Evolutionary conservation across 805 yeast species (phyloP), one percentile per base, ranked within the genome.

Genomic region (Debaryomyces prosopidis): DNA sequence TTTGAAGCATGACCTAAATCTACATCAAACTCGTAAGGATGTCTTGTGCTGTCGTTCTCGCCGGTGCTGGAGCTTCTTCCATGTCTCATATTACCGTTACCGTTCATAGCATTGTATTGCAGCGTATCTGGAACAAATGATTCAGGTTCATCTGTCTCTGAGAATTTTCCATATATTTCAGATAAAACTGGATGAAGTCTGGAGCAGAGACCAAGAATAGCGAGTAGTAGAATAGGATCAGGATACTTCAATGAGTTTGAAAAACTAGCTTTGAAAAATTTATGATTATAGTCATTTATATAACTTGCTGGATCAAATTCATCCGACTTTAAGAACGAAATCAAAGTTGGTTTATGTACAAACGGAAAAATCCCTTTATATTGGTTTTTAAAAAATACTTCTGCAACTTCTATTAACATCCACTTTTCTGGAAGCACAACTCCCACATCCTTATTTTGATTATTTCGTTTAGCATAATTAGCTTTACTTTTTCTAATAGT

Each of bases 141-240:
- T 9, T 60, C 59, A 0, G 73, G 69, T 15, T 54, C 42, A 11
- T 51, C 43, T 1, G 47, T 52, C 40, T 64, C 70, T 36, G 55
- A 47, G 42, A 68, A 70, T 8, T 51, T 54, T 0, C 73, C 74
- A 45, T 68, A 70, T 3, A 57, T 45, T 10, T 52, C 48, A 1
- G 66, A 59, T 41, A 69, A 43, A 2, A 55, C 49, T 0, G 69
- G 68, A 45, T 67, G 70, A 17, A 66, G 54, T 40, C 73, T 53
- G 1, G 71, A 58, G 46, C 71, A 60, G 3, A 70, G 57, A 1
- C 73, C 69, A 19, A 68, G 46, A 1, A 69, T 62, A 1, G 71
- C 66, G n/a, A 69, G 48, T 8, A 69, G 42, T 7, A 68, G 51
- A 12, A 68, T 48, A 2, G 74, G 73, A 40, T 56, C 63, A 5